A percentile compares a stretch with the other conserved stretches of the same genome.
phyloP scores from a whole-genome alignment of 257 asterid genomes.

The Solanum gandarillasii region DNA sequence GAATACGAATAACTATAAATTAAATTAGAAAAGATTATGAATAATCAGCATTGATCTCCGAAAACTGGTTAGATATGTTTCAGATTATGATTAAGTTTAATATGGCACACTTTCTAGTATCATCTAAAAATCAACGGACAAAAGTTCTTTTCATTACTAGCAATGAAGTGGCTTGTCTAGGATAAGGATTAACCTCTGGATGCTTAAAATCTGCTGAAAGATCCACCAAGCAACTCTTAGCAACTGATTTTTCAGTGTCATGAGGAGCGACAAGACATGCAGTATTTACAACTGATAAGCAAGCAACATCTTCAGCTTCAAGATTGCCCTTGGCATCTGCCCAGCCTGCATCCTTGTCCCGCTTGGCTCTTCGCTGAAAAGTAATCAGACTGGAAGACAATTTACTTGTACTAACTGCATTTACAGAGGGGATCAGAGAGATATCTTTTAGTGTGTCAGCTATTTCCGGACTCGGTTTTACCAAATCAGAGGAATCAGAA shows the following conservation, averaged over 20 bases:
- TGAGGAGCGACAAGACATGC: slow-evolving; percentile 1
- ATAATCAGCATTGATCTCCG: neutral
- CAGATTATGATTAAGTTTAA: neutral
- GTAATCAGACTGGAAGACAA: slow-evolving; percentile 26
- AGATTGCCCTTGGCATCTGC: neutral
- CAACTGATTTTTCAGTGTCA: slow-evolving; percentile 12
- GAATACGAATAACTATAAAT: neutral
- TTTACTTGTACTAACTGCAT: slow-evolving; percentile 19
- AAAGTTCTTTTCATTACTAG: slow-evolving; percentile 13
- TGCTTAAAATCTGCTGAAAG: slow-evolving; percentile 16
- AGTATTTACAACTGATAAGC: slow-evolving; percentile 11
- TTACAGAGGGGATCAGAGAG: neutral
- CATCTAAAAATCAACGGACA: neutral
- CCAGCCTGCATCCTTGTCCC: slow-evolving; percentile 9
- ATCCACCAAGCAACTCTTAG: slow-evolving; percentile 11
- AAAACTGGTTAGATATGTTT: neutral
- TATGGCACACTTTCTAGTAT: neutral
- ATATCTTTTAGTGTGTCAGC: slow-evolving; percentile 13
- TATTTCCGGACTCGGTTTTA: slow-evolving; percentile 8
- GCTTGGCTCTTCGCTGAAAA: slow-evolving; percentile 48
- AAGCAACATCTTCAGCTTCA: neutral
- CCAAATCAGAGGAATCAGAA: neutral
- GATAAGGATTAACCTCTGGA: slow-evolving; percentile 9
- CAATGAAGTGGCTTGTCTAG: neutral
- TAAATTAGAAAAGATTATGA: neutral